Evolutionary conservation across 306 rosid genomes (phyloP), one percentile per base, ranked within the genome.

Genomic region (Ormosia semicastrata): DNA sequence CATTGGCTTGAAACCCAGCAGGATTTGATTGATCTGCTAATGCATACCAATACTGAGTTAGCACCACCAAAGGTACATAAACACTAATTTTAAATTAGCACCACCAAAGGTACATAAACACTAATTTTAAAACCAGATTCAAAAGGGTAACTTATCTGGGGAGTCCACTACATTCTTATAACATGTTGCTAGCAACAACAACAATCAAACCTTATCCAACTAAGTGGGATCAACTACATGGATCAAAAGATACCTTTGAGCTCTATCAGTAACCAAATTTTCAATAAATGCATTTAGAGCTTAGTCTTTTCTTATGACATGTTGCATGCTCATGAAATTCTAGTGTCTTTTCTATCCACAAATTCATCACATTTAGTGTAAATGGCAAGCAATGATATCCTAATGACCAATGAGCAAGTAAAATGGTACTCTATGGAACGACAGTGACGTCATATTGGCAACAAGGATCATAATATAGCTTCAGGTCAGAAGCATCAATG

Each of bases 21-120:
- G 82, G 47, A 63, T 56, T 82, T 71, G 86, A 74, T 80, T 89
- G 85, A 84, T 82, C 92, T 83, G 83, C 77, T 59, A 80, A 81
- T 30, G 56, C 66, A 49, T 6, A 18, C 12, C 68, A 77, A 47
- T 15, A 76, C 60, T 37, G 40, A 80, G 54, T 67, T 87, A 66
- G 74, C 50, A 43, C 40, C 81, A 75, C 73, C 34, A 8, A 57
- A 68, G 76, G 44, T 15, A 70, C 24, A 37, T 33, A 39, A 85
- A 72, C 33, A 2, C 60, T 64, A 44, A 46, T 17, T 36, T 33
- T 40, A 58, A 81, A 49, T 67, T 87, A 66, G 74, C 50, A 43
- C 40, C 81, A 75, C 73, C 36, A 8, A 57, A 68, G 76, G 44
- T 15, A 70, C 29, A 37, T 33, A 39, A 85, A 72, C 33, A 2